Base-by-base conservation (phyloP, 192 early-diverging fungal species). In the Chytriomyces sp. region DNA sequence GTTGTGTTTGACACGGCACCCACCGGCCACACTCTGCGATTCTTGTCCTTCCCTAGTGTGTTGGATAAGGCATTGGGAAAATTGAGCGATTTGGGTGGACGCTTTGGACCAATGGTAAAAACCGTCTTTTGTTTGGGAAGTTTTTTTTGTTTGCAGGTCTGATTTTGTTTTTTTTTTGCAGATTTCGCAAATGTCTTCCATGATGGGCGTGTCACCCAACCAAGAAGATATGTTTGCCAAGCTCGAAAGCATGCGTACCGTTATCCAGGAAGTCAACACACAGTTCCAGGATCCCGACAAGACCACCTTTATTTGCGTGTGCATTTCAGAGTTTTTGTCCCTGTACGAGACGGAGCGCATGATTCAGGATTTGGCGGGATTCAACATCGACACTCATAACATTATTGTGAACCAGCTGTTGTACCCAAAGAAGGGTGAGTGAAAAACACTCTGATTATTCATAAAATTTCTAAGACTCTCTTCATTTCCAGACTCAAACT, bases 241-340 rank as follows among this genome's bases (percentile, higher is more conserved):
- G 86, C 86, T 99, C 71, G 95, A 98, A 78, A 90, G 93, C 75
- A 99, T 99, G 98, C 91, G 97, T 10, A 86, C 92, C 61, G 92
- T 96, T 5, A 97, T 99, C 79, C 95, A 94, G 69, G 97, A 99
- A 83, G 97, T 99, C 64, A 99, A 98, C 81, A 88, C 92, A 69
- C 98, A 99, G 86, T 99, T 99, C 90, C 96, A 99, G 87, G 96
- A 99, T 79, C 94, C 97, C n/a, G 95, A 98, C 73, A 97, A 93
- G 84, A 99, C 98, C 0, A 99, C 98, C 0, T 99, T 99, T 86
- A 91, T 99, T 64, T 99, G 98, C 85, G 97, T 99, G 48, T 98
- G 97, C 82, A 99, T 99, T 76, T 93, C 95, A 46, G 98, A 99
- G 82, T 99, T 99, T 87, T 89, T 99, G 82, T 99, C 98, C 24